Base-by-base conservation (phyloP, 2,329 filamentous ascomycete genomes). In the Cladophialophora exuberans region DNA sequence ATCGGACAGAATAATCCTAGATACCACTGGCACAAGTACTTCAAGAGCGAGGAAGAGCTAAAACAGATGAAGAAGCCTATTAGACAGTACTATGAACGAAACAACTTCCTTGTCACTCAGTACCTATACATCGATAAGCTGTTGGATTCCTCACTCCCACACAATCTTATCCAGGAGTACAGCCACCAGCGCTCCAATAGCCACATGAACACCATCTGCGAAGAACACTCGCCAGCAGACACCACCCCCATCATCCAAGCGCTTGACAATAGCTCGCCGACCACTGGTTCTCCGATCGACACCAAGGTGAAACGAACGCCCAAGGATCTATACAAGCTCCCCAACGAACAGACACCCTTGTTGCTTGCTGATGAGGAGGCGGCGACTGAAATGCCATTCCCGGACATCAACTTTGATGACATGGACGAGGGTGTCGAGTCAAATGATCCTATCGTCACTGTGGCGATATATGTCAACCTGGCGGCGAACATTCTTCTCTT, bases 61-160 rank as follows among this genome's bases (percentile, higher is more conserved):
- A 82, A 82, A 62, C 69, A 73, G 53, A 87, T 95, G 81, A 83
- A 81, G 67, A 88, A 86, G 69, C 79, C 84, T n/a, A 72, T 95
- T 57, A 88, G 91, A 42, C 69, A 86, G 66, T 97, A 96, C 74
- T 96, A 97, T 68, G 87, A 95, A 76, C 84, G 89, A 38, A 93
- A 86, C 68, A 97, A 97, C 73, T 85, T 86, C 63, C 79, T 97
- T 38, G 85, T 97, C 56, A 89, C 94, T 70, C 88, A 96, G 69
- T 97, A 97, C 70, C 79, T 95, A 60, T 97, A 95, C 70, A 96
- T 97, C 65, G 93, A 97, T 73, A 84, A 87, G 48, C 78, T 97
- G 53, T 81, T 97, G 58, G 91, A 96, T 73, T 96, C 90, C 6
- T 92, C 90, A 25, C 83, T 96, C n/a, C 92, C 92, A 1, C 92